Base-by-base conservation (phyloP, 148 eudicot species). In the Vaccinium corymbosum region DNA sequence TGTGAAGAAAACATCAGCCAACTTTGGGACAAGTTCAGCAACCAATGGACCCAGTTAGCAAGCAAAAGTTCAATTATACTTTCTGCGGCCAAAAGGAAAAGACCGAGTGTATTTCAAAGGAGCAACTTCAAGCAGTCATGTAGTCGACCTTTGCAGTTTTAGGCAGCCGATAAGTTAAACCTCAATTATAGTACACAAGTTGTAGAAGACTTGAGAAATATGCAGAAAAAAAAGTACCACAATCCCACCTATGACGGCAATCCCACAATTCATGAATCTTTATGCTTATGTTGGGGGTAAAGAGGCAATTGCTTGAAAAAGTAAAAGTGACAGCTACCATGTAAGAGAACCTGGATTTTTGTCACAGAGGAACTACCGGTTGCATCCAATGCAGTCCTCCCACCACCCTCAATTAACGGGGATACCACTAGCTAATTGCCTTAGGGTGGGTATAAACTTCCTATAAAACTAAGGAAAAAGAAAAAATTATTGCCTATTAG, bases 41-140 rank as follows among this genome's bases (percentile, higher is more conserved):
- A 27, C 62, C 46, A 78, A 78, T 53, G 62, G 42, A 78, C 64
- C 80, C 25, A 78, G 61, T 25, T 78, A 78, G 59, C 80, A 27
- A 35, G 7, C 77, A 35, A 11, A 25, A 78, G 19, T 50, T 50
- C 38, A n/a, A 78, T 11, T 14, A 51, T 13, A 52, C 15, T 78
- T 78, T 29, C 14, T 16, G 25, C 10, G 3, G 29, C 61, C 38
- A 1, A 50, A 25, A 78, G 52, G 46, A 53, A 78, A 50, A 25
- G 16, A 8, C 38, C 16, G 7, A 12, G 6, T 2, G 42, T 51
- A 12, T 51, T 12, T 78, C 29, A 25, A 15, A 22, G 27, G 59
- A 51, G 20, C 80, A 51, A 22, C 19, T 78, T 76, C 50, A 76
- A 22, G 56, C 27, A 27, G 53, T 76, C 19, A 22, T 27, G 27